Evolutionary conservation across 2,329 filamentous ascomycete genomes (phyloP).

Genomic region (Fusarium sterilihyphosum): DNA sequence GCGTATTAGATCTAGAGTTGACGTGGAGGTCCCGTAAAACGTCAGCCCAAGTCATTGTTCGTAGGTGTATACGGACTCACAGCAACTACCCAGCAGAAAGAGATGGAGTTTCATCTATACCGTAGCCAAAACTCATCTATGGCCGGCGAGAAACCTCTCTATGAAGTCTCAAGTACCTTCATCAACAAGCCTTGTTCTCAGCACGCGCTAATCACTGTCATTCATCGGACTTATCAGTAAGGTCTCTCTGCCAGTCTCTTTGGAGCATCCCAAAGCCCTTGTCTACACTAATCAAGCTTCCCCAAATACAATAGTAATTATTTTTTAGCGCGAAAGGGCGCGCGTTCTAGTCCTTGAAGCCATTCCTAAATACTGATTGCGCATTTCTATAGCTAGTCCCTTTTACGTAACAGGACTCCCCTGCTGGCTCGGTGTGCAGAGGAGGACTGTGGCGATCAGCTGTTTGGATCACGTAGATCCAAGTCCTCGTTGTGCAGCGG

Average conservation of each 20-base stretch:
- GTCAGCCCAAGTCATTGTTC: neutral
- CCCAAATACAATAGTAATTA: too few species aligned
- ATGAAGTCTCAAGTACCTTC: neutral
- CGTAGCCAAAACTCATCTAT: neutral
- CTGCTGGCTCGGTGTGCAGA: too few species aligned
- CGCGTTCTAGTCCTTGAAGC: too few species aligned
- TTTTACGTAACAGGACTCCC: too few species aligned
- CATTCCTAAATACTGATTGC: too few species aligned
- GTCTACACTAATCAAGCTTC: neutral
- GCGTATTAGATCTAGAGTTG: neutral
- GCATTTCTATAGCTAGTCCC: too few species aligned
- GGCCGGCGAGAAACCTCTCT: neutral
- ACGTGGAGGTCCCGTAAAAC: too few species aligned
- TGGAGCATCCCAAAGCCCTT: neutral
- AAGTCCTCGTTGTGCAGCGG: neutral
- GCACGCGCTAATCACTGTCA: slow-evolving; percentile 1
- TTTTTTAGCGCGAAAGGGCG: too few species aligned
- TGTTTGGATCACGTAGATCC: neutral
- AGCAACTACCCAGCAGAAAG: neutral
- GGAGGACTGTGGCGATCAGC: neutral
- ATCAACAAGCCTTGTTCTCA: neutral
- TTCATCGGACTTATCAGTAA: neutral
- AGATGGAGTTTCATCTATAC: rapidly evolving
- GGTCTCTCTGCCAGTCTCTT: neutral
- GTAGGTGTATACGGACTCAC: too few species aligned